phyloP scores from a whole-genome alignment of 805 yeast genomes.

The Saccharomycopsis olivae region DNA sequence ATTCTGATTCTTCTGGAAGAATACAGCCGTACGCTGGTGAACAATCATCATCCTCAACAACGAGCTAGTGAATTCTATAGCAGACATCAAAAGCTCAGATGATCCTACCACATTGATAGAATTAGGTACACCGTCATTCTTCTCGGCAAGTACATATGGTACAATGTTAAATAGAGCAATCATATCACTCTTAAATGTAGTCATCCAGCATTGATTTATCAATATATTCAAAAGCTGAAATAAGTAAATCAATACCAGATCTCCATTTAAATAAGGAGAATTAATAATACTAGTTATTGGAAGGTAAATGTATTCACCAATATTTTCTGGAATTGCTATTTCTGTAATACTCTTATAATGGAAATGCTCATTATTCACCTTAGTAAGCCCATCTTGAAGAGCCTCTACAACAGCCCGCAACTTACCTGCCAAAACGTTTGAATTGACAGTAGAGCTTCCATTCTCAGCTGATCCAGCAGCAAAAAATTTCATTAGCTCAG shows the following conservation, averaged over 20 bases:
- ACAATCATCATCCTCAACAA: not conserved
- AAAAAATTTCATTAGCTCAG: no score
- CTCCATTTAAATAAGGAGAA: not conserved
- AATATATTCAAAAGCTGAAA: conserved; percentile 5
- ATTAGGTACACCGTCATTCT: not conserved
- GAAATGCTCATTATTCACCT: not conserved
- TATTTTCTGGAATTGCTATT: not conserved
- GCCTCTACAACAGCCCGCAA: no score
- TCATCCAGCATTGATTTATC: conserved; percentile 10
- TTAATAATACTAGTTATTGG: not conserved
- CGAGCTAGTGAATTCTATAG: not conserved
- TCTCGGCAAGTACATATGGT: not conserved
- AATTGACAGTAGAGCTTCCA: no score
- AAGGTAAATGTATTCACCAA: not conserved
- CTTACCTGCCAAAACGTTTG: no score
- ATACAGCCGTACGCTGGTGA: not conserved
- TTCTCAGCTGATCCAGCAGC: no score
- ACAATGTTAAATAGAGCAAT: conserved; percentile 8
- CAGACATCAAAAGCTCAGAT: not conserved
- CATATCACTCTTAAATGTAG: conserved; percentile 2
- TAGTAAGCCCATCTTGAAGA: no score
- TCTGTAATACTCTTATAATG: not conserved
- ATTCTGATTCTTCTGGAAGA: conserved; percentile 3
- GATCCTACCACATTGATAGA: not conserved
- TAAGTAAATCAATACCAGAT: not conserved